Conservation (phyloP, 2,329 filamentous ascomycete species). For the Cercospora sesami region DNA sequence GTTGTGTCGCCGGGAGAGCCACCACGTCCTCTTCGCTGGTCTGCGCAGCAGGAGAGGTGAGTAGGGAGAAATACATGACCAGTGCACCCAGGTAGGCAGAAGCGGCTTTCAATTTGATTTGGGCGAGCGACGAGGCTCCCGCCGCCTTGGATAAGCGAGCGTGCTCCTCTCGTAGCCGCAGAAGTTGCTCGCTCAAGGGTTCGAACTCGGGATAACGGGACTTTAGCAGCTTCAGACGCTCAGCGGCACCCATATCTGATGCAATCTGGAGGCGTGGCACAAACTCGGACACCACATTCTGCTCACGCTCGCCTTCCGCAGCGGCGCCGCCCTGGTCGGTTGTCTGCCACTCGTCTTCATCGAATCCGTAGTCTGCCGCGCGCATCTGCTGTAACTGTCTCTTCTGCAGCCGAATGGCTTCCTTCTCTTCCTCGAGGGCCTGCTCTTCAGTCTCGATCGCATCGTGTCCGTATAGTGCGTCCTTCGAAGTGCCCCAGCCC, state of each 20-base stretch:
- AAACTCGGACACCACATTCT: slow-evolving; percentile 75
- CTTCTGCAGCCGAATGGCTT: slow-evolving; percentile 83
- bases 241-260: slow-evolving; percentile 72
- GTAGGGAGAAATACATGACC: slow-evolving; percentile 89
- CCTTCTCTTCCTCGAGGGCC: slow-evolving; percentile 87
- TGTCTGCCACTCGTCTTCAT: slow-evolving; percentile 77
- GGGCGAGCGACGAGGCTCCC: slow-evolving; percentile 20
- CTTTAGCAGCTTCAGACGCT: slow-evolving; percentile 72
- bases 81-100: slow-evolving; percentile 84
- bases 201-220: slow-evolving; percentile 91
- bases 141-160: slow-evolving; percentile 21
- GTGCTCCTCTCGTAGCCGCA: slow-evolving; percentile 59
- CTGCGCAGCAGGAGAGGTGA: slow-evolving; percentile 72
- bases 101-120: slow-evolving; percentile 73
- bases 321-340: slow-evolving; percentile 44
- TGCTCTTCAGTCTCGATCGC: slow-evolving; percentile 67
- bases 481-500: slow-evolving; percentile 32
- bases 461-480: slow-evolving; percentile 90
- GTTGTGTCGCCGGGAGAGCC: slow-evolving; percentile 70
- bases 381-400: slow-evolving; percentile 88
- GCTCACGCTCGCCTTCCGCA: slow-evolving; percentile 42
- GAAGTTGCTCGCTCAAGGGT: slow-evolving; percentile 76
- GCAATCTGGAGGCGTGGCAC: slow-evolving; percentile 80
- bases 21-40: slow-evolving; percentile 52
- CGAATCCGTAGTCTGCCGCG: slow-evolving; percentile 90